Evolutionary conservation across 192 early-diverging fungal genomes (phyloP).

Genomic region (Coemansia sp.): DNA sequence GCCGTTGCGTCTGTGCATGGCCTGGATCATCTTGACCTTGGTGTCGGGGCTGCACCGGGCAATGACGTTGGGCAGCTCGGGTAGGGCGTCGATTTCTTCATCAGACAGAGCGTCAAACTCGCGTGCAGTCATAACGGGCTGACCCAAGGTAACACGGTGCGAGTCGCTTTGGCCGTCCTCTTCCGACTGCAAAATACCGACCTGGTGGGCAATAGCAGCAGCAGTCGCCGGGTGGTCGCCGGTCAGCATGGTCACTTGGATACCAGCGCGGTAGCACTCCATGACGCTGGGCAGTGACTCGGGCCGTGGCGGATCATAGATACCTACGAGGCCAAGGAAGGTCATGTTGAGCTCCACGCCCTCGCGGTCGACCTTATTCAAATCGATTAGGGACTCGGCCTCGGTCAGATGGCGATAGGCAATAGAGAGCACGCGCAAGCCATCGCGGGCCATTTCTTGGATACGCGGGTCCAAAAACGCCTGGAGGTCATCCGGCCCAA

Average conservation of each 20-base stretch:
- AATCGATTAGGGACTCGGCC: slow-evolving; percentile 25
- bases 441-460: slow-evolving; percentile 70
- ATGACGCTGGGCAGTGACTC: slow-evolving; percentile 65
- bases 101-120: slow-evolving; percentile 85
- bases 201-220: slow-evolving; percentile 84
- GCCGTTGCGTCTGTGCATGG: slow-evolving; percentile 73
- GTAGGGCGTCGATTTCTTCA: slow-evolving; percentile 73
- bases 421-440: slow-evolving; percentile 82
- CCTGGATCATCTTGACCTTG: slow-evolving; percentile 95
- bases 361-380: slow-evolving; percentile 55
- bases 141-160: slow-evolving; percentile 37
- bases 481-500: slow-evolving; percentile 43
- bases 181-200: slow-evolving; percentile 68
- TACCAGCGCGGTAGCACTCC: slow-evolving; percentile 86
- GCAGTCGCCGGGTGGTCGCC: slow-evolving; percentile 93
- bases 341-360: slow-evolving; percentile 68
- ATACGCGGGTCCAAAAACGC: slow-evolving; percentile 59
- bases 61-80: slow-evolving; percentile 84
- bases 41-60: slow-evolving; percentile 93
- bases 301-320: slow-evolving; percentile 87
- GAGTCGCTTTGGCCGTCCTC: slow-evolving; percentile 21
- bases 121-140: slow-evolving; percentile 76
- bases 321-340: slow-evolving; percentile 86
- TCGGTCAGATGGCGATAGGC: slow-evolving; percentile 61
- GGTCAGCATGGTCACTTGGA: slow-evolving; percentile 94